phyloP scores from a whole-genome alignment of 2,329 filamentous ascomycete genomes.

The Scedosporium dehoogii region DNA sequence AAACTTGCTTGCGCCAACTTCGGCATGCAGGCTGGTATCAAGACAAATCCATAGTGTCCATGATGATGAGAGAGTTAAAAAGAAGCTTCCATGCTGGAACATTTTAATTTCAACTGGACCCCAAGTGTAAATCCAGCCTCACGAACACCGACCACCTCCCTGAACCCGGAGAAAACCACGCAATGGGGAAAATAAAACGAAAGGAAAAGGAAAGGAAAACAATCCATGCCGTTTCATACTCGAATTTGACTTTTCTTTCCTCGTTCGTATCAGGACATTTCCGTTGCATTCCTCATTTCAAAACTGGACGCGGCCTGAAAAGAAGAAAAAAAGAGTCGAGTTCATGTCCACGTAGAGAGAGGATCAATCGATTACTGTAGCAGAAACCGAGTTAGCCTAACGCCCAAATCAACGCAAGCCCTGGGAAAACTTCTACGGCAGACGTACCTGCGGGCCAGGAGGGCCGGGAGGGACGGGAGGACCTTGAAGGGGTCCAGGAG shows the following conservation, averaged over 20 bases:
- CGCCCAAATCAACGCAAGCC: too few species aligned
- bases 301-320: not conserved
- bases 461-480: conserved; percentile 27
- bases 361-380: not conserved
- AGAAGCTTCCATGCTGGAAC: conserved; percentile 2
- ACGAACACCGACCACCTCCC: conserved; percentile 3
- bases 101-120: conserved; percentile 5
- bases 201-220: conserved; percentile 3
- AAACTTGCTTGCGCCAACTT: conserved; percentile 5
- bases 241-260: conserved; percentile 7
- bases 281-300: conserved; percentile 6
- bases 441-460: conserved; percentile 23
- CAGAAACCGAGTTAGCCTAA: not conserved
- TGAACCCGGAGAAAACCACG: conserved; percentile 6
- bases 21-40: conserved; percentile 7
- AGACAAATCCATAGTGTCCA: conserved; percentile 6
- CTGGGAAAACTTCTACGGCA: too few species aligned
- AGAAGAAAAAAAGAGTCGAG: not conserved
- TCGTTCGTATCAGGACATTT: conserved; percentile 2
- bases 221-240: conserved; percentile 6
- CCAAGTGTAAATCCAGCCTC: conserved; percentile 5
- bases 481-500: conserved; percentile 26
- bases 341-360: not conserved
- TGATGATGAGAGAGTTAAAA: conserved; percentile 4
- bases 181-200: not conserved